Conservation (phyloP, 768 basidiomycete genomes). For the Mycena leptocephala region DNA sequence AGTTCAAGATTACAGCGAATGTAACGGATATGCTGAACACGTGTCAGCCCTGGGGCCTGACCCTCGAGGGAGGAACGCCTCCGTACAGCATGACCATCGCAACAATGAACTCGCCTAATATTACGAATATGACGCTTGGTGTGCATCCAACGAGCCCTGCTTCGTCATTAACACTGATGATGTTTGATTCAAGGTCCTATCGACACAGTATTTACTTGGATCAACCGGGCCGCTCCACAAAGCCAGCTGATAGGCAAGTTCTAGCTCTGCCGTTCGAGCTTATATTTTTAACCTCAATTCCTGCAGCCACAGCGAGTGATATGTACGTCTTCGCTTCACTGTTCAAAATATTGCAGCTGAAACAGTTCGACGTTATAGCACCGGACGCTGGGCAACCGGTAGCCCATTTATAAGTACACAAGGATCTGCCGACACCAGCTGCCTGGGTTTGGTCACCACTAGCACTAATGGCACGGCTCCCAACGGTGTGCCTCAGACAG, state of each 20-base stretch:
- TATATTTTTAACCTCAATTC: background rate
- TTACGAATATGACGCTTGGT: slow-evolving; percentile 56
- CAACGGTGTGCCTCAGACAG: too few species aligned
- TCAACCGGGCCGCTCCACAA: slow-evolving; percentile 58
- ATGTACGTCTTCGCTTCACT: slow-evolving; percentile 52
- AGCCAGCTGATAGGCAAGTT: slow-evolving; percentile 57
- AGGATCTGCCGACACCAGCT: slow-evolving; percentile 30
- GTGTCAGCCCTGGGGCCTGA: slow-evolving; percentile 59
- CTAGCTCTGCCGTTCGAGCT: background rate
- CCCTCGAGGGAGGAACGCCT: slow-evolving; percentile 54
- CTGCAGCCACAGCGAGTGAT: slow-evolving; percentile 58
- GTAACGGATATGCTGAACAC: slow-evolving; percentile 50
- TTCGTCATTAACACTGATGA: background rate
- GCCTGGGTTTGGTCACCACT: background rate
- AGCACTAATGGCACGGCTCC: background rate
- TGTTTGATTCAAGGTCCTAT: slow-evolving; percentile 5
- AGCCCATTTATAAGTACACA: slow-evolving; percentile 48
- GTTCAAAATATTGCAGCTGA: background rate
- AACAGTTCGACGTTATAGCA: slow-evolving; percentile 49
- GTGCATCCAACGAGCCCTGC: background rate
- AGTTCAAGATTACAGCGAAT: slow-evolving; percentile 54
- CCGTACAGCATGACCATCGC: slow-evolving; percentile 59
- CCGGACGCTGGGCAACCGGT: slow-evolving; percentile 56
- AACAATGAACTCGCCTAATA: slow-evolving; percentile 46
- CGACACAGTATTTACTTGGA: slow-evolving; percentile 59